phyloP scores from a whole-genome alignment of 257 asterid species.

The Schizonepeta tenuifolia region DNA sequence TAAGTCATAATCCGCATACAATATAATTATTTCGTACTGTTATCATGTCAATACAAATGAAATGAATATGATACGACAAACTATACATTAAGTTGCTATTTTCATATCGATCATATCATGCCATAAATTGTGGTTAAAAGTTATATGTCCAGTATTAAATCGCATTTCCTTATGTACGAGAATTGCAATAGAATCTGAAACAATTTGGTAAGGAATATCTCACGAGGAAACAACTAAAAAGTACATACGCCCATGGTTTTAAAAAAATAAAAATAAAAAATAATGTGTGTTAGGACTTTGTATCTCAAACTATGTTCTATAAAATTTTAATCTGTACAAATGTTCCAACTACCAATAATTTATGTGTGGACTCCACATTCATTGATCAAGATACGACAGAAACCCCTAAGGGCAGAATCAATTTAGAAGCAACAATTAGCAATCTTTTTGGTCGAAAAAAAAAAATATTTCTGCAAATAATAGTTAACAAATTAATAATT shows the following conservation, averaged over 20 bases:
- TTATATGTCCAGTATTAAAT: background rate
- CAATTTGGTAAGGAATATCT: conserved; percentile 3
- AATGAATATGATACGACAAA: no score
- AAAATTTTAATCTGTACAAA: background rate
- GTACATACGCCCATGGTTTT: conserved; percentile 42
- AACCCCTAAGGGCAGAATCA: background rate
- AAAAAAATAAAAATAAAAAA: no score
- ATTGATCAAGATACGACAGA: background rate
- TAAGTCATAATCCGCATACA: no score
- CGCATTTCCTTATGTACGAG: background rate
- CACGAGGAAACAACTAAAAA: conserved; percentile 1
- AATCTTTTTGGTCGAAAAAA: background rate
- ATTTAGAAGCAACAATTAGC: background rate
- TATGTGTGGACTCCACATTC: conserved; percentile 27
- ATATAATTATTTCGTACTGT: no score
- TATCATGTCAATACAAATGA: no score
- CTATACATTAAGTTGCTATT: no score
- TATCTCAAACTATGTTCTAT: background rate
- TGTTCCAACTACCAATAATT: conserved; percentile 31
- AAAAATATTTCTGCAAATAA: background rate
- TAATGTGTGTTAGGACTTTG: no score
- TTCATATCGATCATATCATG: no score
- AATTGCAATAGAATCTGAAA: conserved; percentile 4
- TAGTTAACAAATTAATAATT: background rate
- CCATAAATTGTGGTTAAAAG: no score